phyloP scores from a whole-genome alignment of 768 basidiomycete species.

The Boletus pseudo-olivaceus region DNA sequence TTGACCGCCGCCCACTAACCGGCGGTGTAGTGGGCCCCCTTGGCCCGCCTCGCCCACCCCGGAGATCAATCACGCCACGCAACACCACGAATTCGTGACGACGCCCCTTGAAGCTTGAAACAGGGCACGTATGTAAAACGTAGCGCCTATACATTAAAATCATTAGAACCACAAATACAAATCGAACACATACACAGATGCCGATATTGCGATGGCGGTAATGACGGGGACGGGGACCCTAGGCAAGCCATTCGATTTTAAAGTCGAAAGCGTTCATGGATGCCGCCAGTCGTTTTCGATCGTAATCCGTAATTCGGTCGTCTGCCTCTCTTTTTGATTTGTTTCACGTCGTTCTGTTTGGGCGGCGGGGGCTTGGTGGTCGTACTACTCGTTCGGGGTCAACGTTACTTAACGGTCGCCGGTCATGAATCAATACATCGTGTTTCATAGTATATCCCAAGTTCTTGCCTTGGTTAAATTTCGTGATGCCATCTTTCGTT shows the following conservation, averaged over 20 bases:
- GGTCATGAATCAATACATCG: background rate
- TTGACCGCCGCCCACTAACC: background rate
- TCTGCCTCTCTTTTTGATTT: background rate
- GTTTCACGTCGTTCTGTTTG: background rate
- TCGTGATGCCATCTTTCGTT: background rate
- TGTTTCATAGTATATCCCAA: background rate
- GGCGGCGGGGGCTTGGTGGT: no score
- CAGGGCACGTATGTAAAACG: background rate
- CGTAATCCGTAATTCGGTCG: background rate
- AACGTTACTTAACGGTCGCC: background rate
- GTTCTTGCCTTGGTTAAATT: background rate
- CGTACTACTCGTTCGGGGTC: no score
- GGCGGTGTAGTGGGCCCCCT: background rate
- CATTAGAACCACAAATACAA: background rate
- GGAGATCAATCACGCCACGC: background rate
- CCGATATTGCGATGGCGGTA: background rate
- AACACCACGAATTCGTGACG: no score
- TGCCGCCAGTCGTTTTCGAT: background rate
- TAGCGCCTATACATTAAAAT: background rate
- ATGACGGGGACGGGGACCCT: background rate
- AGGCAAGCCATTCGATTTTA: background rate
- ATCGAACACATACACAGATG: background rate
- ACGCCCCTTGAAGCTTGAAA: background rate
- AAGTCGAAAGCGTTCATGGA: background rate
- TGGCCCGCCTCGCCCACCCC: no score